A percentile compares a stretch with the other conserved stretches of the same genome.
phyloP scores from a whole-genome alignment of 208 protist species.

The Trypanosoma lewisi region DNA sequence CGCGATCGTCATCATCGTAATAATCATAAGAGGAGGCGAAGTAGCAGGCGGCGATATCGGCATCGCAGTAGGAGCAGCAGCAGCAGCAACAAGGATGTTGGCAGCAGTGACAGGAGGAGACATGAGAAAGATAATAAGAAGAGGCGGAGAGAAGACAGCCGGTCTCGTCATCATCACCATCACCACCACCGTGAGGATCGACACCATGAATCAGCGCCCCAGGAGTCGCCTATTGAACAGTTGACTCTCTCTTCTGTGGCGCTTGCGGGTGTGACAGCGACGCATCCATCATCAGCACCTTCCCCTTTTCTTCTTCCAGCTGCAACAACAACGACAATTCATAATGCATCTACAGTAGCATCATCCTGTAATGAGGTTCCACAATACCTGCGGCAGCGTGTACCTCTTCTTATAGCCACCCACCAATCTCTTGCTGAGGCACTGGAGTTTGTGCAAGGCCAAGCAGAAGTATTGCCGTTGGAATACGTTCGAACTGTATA shows the following conservation, averaged over 20 bases:
- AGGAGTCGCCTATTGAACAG: not conserved
- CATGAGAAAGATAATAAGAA: constrained; percentile 7
- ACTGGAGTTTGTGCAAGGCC: constrained; percentile 28
- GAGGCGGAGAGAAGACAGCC: not conserved
- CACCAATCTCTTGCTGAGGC: constrained; percentile 39
- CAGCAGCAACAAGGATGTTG: constrained; percentile 10
- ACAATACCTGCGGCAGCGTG: constrained; percentile 30
- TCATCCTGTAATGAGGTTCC: constrained; percentile 26
- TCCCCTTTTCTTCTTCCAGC: too few species aligned
- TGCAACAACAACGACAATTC: too few species aligned
- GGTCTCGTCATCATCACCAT: not conserved
- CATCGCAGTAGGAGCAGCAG: constrained; percentile 17
- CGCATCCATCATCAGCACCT: not conserved
- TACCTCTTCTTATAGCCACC: constrained; percentile 55
- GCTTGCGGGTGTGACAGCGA: not conserved
- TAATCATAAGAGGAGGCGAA: not conserved
- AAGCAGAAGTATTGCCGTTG: constrained; percentile 42
- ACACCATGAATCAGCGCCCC: not conserved
- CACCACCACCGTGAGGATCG: not conserved
- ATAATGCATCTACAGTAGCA: not conserved
- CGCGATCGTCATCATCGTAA: constrained; percentile 12
- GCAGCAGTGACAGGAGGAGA: constrained; percentile 9
- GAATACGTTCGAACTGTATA: constrained; percentile 58
- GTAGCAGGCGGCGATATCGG: constrained; percentile 1
- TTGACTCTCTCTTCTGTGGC: not conserved